Evolutionary conservation across 2,329 filamentous ascomycete species (phyloP).

Genomic region (Neoarthrinium moseri): DNA sequence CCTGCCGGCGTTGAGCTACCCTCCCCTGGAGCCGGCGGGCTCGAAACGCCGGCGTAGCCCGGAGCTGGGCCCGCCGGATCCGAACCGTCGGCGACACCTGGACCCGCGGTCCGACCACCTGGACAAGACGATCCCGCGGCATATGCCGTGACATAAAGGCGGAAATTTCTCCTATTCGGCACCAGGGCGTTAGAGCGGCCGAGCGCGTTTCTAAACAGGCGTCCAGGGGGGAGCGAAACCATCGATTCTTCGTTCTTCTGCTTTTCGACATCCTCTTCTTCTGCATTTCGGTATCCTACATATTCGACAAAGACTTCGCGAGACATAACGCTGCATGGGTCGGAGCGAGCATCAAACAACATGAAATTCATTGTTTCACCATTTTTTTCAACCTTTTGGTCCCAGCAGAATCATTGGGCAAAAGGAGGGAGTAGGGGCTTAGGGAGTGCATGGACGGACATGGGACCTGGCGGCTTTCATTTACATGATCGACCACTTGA

Average conservation of each 20-base stretch:
- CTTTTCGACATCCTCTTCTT: background rate
- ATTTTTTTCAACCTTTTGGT: too few relatives aligned
- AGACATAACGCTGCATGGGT: slow-evolving; percentile 15
- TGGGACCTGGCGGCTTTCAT: too few relatives aligned
- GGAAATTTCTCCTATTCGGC: too few relatives aligned
- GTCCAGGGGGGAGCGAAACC: background rate
- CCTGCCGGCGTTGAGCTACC: slow-evolving; percentile 32
- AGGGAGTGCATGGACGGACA: too few relatives aligned
- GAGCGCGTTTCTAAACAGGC: background rate
- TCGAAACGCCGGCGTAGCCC: slow-evolving; percentile 55
- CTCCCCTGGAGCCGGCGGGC: slow-evolving; percentile 37
- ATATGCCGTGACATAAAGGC: slow-evolving; percentile 16
- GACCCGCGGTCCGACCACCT: slow-evolving; percentile 24
- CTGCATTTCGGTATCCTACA: background rate
- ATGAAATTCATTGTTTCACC: too few relatives aligned
- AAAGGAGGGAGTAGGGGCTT: too few relatives aligned
- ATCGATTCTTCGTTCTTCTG: background rate
- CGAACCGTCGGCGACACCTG: slow-evolving; percentile 41
- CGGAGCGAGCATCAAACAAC: slow-evolving; percentile 18
- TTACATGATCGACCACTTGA: too few relatives aligned
- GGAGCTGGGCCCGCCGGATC: slow-evolving; percentile 43
- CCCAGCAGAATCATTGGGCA: too few relatives aligned
- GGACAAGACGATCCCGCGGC: slow-evolving; percentile 16
- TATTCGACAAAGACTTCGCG: background rate
- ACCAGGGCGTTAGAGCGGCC: too few relatives aligned